A percentile compares a stretch with the other conserved stretches of the same genome.
phyloP scores from a whole-genome alignment of 805 yeast species.

The Candida berthetii region DNA sequence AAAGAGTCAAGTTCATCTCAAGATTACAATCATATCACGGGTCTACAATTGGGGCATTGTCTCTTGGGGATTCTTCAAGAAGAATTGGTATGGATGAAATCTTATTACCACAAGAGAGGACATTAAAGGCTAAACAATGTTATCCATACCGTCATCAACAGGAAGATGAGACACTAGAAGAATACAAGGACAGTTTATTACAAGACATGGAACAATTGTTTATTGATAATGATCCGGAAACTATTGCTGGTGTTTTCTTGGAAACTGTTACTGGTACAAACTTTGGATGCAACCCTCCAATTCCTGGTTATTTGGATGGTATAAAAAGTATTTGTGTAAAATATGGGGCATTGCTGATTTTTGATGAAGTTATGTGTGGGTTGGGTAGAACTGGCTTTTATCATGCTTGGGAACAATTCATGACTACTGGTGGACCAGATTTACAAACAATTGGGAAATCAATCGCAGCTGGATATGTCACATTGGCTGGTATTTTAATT shows the following conservation, averaged over 20 bases:
- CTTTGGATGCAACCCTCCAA: slow-evolving; percentile 34
- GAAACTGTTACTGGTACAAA: slow-evolving; percentile 45
- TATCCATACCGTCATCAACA: slow-evolving; percentile 23
- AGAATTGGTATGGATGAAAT: slow-evolving; percentile 26
- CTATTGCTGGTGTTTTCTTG: slow-evolving; percentile 34
- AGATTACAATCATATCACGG: slow-evolving; percentile 44
- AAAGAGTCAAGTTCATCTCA: slow-evolving; percentile 35
- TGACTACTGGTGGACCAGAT: slow-evolving; percentile 38
- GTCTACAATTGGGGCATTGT: slow-evolving; percentile 38
- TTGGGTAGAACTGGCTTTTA: slow-evolving; percentile 43
- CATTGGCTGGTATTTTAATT: slow-evolving; percentile 36
- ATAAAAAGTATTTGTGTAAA: slow-evolving; percentile 40
- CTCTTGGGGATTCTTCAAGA: slow-evolving; percentile 34
- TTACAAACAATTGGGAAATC: slow-evolving; percentile 42
- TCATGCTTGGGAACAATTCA: slow-evolving; percentile 37
- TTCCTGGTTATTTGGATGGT: slow-evolving; percentile 40
- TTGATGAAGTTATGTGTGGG: slow-evolving; percentile 55
- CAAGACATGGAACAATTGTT: slow-evolving; percentile 35
- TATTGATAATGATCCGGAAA: slow-evolving; percentile 34
- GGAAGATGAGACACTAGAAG: slow-evolving; percentile 29
- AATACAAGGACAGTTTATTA: slow-evolving; percentile 31
- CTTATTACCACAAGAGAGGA: slow-evolving; percentile 14
- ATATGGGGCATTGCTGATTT: slow-evolving; percentile 41
- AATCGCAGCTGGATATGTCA: slow-evolving; percentile 39
- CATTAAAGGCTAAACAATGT: slow-evolving; percentile 19